These are phyloP conservation scores for Globisporangium viniferum DNA, from an alignment of 352 stramenopile species.

Conservation along the genomic window DNA sequence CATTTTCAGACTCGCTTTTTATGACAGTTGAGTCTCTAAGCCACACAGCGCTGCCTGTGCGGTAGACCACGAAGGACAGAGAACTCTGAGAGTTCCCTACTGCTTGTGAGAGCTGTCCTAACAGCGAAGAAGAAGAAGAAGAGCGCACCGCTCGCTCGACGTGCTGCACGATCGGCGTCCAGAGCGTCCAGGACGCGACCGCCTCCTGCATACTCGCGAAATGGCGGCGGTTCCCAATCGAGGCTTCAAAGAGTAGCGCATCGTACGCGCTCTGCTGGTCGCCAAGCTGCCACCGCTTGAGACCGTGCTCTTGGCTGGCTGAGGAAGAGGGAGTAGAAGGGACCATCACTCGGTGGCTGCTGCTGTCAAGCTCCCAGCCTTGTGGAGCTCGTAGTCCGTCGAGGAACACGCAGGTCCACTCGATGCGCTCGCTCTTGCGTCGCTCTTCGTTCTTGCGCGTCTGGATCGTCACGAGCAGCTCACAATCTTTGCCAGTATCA, in stretches of 20 bases:
- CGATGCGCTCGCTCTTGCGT: constrained; percentile 24
- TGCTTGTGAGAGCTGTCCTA: neutral
- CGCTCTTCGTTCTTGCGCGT: constrained; percentile 19
- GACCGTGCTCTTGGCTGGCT: neutral
- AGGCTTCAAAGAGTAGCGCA: constrained; percentile 24
- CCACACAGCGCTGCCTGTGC: neutral
- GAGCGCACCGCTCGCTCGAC: neutral
- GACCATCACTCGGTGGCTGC: constrained; percentile 8
- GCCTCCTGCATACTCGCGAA: constrained; percentile 62
- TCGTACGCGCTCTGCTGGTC: constrained; percentile 39
- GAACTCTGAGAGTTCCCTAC: neutral
- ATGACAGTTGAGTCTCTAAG: neutral
- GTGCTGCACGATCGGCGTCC: constrained; percentile 51
- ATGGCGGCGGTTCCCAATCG: constrained; percentile 18
- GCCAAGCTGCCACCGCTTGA: constrained; percentile 26
- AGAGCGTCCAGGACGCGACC: constrained; percentile 58
- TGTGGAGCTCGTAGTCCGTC: constrained; percentile 1
- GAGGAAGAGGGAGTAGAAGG: neutral
- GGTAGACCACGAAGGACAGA: neutral
- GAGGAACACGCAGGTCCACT: constrained; percentile 36
- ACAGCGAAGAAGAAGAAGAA: neutral
- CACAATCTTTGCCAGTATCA: constrained; percentile 13
- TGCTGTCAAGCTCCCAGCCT: constrained; percentile 10
- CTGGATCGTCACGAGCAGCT: constrained; percentile 37
- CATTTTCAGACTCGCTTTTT: neutral